Evolutionary conservation across 345 rosid species (phyloP), one percentile per base, ranked within the genome.

Genomic region (Erucastrum elatum): DNA sequence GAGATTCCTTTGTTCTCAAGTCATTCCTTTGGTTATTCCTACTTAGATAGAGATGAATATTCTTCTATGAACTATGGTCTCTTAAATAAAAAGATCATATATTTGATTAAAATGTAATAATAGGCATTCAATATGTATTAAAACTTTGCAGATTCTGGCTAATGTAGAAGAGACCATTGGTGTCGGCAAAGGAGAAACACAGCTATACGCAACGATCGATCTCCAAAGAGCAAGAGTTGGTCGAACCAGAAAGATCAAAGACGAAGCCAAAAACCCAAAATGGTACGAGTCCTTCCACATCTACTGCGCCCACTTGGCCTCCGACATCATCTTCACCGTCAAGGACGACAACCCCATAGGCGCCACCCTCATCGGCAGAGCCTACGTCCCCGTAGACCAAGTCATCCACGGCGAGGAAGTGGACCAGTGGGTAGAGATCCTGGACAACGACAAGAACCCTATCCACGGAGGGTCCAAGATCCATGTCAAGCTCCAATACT

Each of bases 251-350:
- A 84, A 75, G 61, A 66, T 95, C 3, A 89, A 84, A 81, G 84
- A 91, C 10, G 94, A 89, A 31, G 76, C 80, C 12, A 59, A 71
- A 6, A 90, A 88, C 74, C 99, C 98, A 8, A 86, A 84, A 74
- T 95, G 99, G 99, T 79, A 91, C 4, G 99, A 95, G 61, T 95
- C 98, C 9, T 95, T 95, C 69, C 98, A 93, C 77, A 88, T 95
- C 63, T 95, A 95, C 86, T 88, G 98, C 78, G 97, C 87, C 44
- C 99, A 95, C 76, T 30, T 80, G 84, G 94, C 98, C 77, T 87
- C 97, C 29, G 76, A 93, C 76, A 87, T 93, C 31, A 62, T 95
- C 69, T 93, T 95, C 88, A 90, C 99, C 31, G 87, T 95, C 68
- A 95, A 95, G 84, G 97, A 93, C 53, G 93, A 79, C 74, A 91